These are phyloP conservation scores for Coriaria nepalensis DNA, from an alignment of 306 rosid species.

Conservation along the genomic window DNA sequence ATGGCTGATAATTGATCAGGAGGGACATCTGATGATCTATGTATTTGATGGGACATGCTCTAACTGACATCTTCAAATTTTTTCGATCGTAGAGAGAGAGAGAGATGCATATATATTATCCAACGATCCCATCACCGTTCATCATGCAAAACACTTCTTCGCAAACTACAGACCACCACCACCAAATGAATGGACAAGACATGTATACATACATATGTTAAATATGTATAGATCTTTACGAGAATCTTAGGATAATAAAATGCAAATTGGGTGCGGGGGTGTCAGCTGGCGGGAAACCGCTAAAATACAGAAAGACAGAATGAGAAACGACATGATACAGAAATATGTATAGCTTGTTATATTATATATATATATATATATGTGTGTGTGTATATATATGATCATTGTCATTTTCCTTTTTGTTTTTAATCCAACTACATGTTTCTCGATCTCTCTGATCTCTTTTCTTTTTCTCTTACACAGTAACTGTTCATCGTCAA, in stretches of 20 bases:
- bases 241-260: too few relatives aligned
- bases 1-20: slow-evolving; percentile 36
- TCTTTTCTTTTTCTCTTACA: too few relatives aligned
- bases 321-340: slow-evolving; percentile 19
- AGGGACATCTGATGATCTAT: slow-evolving; percentile 1
- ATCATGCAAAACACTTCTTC: too few relatives aligned
- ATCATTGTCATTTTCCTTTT: too few relatives aligned
- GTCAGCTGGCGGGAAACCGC: slow-evolving; percentile 67
- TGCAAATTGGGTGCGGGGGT: slow-evolving; percentile 1
- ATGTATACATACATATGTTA: not conserved
- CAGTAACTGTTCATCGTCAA: too few relatives aligned
- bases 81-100: not conserved
- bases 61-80: too few relatives aligned
- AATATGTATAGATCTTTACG: too few relatives aligned
- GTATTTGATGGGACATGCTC: slow-evolving; percentile 56
- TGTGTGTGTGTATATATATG: too few relatives aligned
- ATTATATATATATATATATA: too few relatives aligned
- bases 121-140: not conserved
- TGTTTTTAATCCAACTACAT: too few relatives aligned
- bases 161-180: not conserved
- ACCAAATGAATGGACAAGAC: not conserved
- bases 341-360: too few relatives aligned
- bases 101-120: not conserved
- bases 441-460: too few relatives aligned
- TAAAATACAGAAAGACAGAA: slow-evolving; percentile 16